Evolutionary conservation across 257 asterid genomes (phyloP), one percentile per base, ranked within the genome.

Genomic region (Nyctanthes arbortristis): DNA sequence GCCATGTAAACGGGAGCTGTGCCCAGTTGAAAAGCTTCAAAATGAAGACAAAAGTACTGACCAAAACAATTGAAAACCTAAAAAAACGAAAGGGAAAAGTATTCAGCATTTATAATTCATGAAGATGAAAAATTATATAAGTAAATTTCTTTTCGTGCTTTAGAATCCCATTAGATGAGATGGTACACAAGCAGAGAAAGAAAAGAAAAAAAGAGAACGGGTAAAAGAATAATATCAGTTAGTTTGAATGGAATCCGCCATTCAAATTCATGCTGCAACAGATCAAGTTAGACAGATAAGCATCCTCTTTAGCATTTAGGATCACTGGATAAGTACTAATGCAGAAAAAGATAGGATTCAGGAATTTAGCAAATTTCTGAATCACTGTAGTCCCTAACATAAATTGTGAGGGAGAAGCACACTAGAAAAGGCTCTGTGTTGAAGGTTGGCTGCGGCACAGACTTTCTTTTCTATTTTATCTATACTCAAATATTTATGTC

Each of bases 1-100:
- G 58, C 58, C 58, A 52, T 52, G 58, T 52, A 52, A 2, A 52
- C 58, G 1, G 58, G 29, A 22, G 58, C 58, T 5, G 58, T 52
- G 29, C 58, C 58, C 29, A 52, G 29, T 18, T 52, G 58, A 22
- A 52, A 52, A 52, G 58, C 58, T 52, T 52, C 58, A 14, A 52
- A 52, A 52, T 52, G 58, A 20, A 52, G 58, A 24, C 58, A 52
- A 52, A 52, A 52, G 8, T 52, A 52, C 29, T 52, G 58, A 22
- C 58, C 75, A 70, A 62, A 70, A 62, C 75, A 70, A 62, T 70
- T 28, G 27, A 70, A 70, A 14, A 70, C 75, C 75, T 70, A 61
- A 30, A 60, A 60, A 34, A 30, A 37, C 24, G 64, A 7, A n/a
- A 69, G 14, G 35, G 33, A 37, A 56, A 25, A 8, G 16, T 22